Conservation (phyloP, 345 rosid species). For the Rhodamnia rubescens region DNA sequence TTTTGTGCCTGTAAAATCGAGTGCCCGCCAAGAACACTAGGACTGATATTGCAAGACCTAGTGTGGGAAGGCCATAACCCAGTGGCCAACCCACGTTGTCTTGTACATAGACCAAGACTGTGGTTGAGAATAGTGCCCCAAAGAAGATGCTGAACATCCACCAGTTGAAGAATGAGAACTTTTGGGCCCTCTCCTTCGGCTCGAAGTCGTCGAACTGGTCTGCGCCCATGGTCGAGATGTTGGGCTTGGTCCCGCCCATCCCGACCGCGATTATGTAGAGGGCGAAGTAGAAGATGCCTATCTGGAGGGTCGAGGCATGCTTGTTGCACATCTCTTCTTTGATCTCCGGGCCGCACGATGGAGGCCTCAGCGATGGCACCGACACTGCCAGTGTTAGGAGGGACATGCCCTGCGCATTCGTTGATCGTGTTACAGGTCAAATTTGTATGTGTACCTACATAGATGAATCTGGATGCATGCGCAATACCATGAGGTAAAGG, state of each 20-base stretch:
- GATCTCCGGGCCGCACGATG: constrained; percentile 27
- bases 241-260: constrained; percentile 57
- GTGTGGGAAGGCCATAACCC: constrained; percentile 46
- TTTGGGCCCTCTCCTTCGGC: constrained; percentile 40
- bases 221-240: constrained; percentile 64
- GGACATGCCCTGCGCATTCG: constrained; percentile 39
- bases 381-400: constrained; percentile 42
- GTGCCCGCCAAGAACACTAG: constrained; percentile 30
- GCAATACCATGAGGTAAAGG: constrained; percentile 28
- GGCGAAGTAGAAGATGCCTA: constrained; percentile 37
- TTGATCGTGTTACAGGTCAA: background rate
- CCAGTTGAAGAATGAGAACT: constrained; percentile 66
- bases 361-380: constrained; percentile 32
- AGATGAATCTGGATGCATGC: background rate
- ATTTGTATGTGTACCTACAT: background rate
- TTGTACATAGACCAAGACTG: constrained; percentile 41
- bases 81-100: constrained; percentile 33
- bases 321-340: constrained; percentile 14
- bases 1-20: constrained; percentile 42
- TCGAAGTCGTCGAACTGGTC: constrained; percentile 60
- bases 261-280: constrained; percentile 35
- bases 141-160: constrained; percentile 60
- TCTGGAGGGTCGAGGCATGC: constrained; percentile 20
- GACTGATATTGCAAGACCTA: constrained; percentile 25
- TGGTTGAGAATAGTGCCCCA: constrained; percentile 43